Percentiles rank a stretch among this genome's conserved stretches.
phyloP scores from a whole-genome alignment of 1,284 basidiomycete genomes.

The Sporisorium scitamineum region DNA sequence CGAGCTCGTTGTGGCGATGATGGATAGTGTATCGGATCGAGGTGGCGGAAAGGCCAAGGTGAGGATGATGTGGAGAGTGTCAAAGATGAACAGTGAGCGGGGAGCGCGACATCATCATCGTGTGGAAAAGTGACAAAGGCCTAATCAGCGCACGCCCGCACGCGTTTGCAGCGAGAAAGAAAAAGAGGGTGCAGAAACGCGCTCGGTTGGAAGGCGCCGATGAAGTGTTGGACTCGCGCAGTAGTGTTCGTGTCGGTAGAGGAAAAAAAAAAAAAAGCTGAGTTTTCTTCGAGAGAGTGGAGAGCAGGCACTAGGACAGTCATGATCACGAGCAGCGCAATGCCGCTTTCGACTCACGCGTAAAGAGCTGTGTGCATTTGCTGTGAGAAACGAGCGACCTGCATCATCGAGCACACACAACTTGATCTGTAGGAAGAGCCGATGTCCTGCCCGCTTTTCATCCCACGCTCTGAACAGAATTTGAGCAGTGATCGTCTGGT shows the following conservation, averaged over 20 bases:
- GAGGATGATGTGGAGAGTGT: neutral
- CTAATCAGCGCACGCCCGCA: slow-evolving; percentile 5
- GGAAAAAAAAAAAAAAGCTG: slow-evolving; percentile 2
- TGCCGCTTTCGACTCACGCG: neutral
- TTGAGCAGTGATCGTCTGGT: too few species aligned
- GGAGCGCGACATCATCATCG: neutral
- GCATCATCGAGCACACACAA: neutral
- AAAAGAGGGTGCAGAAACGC: neutral
- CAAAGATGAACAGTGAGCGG: neutral
- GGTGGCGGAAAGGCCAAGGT: neutral
- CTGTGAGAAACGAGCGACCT: neutral
- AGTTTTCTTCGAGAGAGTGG: slow-evolving; percentile 5
- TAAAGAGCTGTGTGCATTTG: too few species aligned
- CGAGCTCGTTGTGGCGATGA: neutral
- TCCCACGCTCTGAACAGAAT: too few species aligned
- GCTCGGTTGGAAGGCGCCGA: neutral
- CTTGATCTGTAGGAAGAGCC: neutral
- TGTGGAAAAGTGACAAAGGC: neutral
- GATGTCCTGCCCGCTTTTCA: too few species aligned
- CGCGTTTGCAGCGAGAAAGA: neutral
- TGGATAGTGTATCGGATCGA: too few species aligned
- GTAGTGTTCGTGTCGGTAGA: neutral
- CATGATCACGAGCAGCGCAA: too few species aligned
- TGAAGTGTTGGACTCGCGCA: slow-evolving; percentile 6
- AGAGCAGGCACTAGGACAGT: slow-evolving; percentile 1